Evolutionary conservation across 2,329 filamentous ascomycete genomes (phyloP), one percentile per base, ranked within the genome.

Genomic region (Hymenoscyphus linearis): DNA sequence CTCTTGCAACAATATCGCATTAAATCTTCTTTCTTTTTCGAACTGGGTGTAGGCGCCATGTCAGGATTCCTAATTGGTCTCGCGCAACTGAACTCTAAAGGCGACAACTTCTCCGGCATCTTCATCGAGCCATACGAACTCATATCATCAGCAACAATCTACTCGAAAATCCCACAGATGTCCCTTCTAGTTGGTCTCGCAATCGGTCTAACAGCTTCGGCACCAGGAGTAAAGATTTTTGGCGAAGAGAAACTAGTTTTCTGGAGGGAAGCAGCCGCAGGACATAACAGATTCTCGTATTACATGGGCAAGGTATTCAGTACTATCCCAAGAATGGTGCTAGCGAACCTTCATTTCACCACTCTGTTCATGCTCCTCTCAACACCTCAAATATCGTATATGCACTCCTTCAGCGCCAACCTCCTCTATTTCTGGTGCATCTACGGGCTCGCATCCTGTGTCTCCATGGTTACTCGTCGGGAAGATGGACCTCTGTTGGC

Each of bases 351-450:
- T 55, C 83, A 85, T 69, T 85, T 85, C 70, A 79, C 81, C 1
- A 78, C 79, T 3, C 73, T 81, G 18, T 72, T 84, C 14, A 74
- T 79, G 40, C 65, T 83, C 1, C 75, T 85, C 7, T 74, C 77
- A 0, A 77, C 76, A 3, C 81, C 82, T 1, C 72, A 79, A 25
- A 82, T 84, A 18, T 68, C 69, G n/a, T 85, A 78, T 73, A 69
- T 71, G 25, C 69, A 76, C 10, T 79, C 80, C 27, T 85, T 81
- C 68, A 58, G 75, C 14, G 77, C 76, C 6, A 85, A 85, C 60
- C 66, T 84, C 53, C 63, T 79, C 10, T 85, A 85, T 71, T 85
- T 84, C 66, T 86, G 80, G 72, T 80, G 79, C 66, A 81, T 85
- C 57, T 85, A 84, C 68, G 82, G 83, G 0, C 74, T 85, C 6